Evolutionary conservation across 2,329 filamentous ascomycete species (phyloP).

Genomic region (Ophiostoma sp.): DNA sequence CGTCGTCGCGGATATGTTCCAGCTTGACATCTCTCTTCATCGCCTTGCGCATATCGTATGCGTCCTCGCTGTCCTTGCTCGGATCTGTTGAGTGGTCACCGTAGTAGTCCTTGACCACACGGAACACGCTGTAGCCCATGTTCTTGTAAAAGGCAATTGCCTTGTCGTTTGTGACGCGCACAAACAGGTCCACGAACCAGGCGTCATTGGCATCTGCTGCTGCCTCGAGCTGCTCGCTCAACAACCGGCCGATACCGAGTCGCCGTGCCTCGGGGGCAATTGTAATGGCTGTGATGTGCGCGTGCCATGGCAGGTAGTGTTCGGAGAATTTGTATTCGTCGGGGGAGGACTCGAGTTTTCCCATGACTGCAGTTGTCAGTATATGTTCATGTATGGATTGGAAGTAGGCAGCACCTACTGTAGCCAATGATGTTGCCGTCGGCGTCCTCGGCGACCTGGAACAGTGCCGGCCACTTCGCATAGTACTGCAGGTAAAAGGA

Average conservation of each 20-base stretch:
- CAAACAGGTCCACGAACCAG: constrained; percentile 96
- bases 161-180: constrained; percentile 81
- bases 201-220: constrained; percentile 78
- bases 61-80: constrained; percentile 71
- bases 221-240: constrained; percentile 79
- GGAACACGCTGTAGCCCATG: constrained; percentile 89
- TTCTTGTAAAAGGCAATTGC: constrained; percentile 87
- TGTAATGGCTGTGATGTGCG: constrained; percentile 93
- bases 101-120: constrained; percentile 89
- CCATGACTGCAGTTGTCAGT: constrained; percentile 70
- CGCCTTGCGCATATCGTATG: constrained; percentile 95
- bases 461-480: constrained; percentile 91
- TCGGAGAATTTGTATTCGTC: constrained; percentile 71
- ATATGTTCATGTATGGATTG: neutral
- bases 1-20: constrained; percentile 77
- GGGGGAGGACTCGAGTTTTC: constrained; percentile 88
- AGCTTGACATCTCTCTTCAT: constrained; percentile 75
- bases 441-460: constrained; percentile 84
- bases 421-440: constrained; percentile 92
- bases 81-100: constrained; percentile 74
- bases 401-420: constrained; percentile 58
- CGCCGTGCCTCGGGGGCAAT: constrained; percentile 84
- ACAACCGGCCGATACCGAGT: constrained; percentile 79
- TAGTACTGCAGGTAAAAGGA: constrained; percentile 96
- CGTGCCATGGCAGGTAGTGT: constrained; percentile 99